Evolutionary conservation across 257 asterid species (phyloP).

Genomic region (Solanum neorickii): DNA sequence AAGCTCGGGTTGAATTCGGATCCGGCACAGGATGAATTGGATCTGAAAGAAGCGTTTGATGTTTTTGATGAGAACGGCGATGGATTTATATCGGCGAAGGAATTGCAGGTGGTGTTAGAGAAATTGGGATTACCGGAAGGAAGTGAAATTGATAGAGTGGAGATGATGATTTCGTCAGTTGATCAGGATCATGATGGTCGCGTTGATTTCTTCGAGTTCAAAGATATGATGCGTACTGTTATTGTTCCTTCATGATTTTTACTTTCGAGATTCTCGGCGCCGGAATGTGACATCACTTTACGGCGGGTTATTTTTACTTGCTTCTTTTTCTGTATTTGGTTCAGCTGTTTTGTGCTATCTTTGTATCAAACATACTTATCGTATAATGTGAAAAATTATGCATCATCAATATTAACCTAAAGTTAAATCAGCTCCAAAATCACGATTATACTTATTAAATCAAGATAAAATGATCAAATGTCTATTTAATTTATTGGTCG

Average conservation of each 20-base stretch:
- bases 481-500: no score
- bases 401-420: background rate
- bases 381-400: background rate
- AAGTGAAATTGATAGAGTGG: constrained; percentile 37
- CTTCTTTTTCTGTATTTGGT: background rate
- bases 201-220: constrained; percentile 66
- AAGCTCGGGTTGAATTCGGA: background rate
- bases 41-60: constrained; percentile 66
- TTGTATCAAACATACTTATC: background rate
- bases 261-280: background rate
- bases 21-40: constrained; percentile 29
- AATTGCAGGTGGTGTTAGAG: constrained; percentile 44
- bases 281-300: background rate
- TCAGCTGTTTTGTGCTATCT: background rate
- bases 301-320: background rate
- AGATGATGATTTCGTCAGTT: constrained; percentile 65
- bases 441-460: no score
- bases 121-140: constrained; percentile 60
- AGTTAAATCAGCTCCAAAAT: no score
- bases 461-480: no score
- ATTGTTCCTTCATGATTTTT: constrained; percentile 12
- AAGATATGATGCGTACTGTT: constrained; percentile 69
- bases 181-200: constrained; percentile 59
- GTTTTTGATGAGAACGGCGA: constrained; percentile 76
- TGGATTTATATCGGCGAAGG: constrained; percentile 61